Percentiles rank a stretch among this genome's conserved stretches.
These are phyloP conservation scores for Macrocystidia cucumis DNA, from an alignment of 1,284 basidiomycete species.

Conservation along the genomic window DNA sequence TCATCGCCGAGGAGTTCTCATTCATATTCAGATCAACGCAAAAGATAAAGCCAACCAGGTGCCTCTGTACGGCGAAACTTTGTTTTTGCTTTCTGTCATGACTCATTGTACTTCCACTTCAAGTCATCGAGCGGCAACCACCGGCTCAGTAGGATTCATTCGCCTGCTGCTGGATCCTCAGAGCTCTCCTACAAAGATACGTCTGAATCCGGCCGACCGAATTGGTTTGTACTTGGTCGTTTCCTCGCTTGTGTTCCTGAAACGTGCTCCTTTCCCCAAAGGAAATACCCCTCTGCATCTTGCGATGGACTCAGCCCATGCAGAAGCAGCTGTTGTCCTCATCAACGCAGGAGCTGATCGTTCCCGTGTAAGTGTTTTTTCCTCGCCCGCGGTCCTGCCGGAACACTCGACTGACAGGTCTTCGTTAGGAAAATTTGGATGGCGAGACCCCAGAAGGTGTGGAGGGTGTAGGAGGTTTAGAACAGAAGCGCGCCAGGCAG, in stretches of 20 bases:
- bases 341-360: constrained; percentile 94
- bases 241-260: not conserved
- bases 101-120: constrained; percentile 11
- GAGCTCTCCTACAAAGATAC: constrained; percentile 67
- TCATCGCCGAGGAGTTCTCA: constrained; percentile 32
- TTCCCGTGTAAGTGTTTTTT: constrained; percentile 57
- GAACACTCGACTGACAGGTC: constrained; percentile 10
- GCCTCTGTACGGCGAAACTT: constrained; percentile 57
- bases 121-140: constrained; percentile 92
- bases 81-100: constrained; percentile 15
- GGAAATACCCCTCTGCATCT: constrained; percentile 95
- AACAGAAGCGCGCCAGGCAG: constrained; percentile 69
- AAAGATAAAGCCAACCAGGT: constrained; percentile 87
- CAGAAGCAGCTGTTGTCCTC: constrained; percentile 79
- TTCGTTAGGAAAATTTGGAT: constrained; percentile 66
- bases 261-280: constrained; percentile 17
- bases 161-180: constrained; percentile 72
- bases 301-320: constrained; percentile 91
- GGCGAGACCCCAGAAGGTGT: constrained; percentile 80
- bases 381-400: too few relatives aligned
- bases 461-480: constrained; percentile 80
- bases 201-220: constrained; percentile 82
- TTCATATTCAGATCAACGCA: constrained; percentile 71
- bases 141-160: constrained; percentile 84
- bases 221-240: constrained; percentile 64